Base-by-base conservation (phyloP, 1,284 basidiomycete genomes). In the Termitomyces sp. region DNA sequence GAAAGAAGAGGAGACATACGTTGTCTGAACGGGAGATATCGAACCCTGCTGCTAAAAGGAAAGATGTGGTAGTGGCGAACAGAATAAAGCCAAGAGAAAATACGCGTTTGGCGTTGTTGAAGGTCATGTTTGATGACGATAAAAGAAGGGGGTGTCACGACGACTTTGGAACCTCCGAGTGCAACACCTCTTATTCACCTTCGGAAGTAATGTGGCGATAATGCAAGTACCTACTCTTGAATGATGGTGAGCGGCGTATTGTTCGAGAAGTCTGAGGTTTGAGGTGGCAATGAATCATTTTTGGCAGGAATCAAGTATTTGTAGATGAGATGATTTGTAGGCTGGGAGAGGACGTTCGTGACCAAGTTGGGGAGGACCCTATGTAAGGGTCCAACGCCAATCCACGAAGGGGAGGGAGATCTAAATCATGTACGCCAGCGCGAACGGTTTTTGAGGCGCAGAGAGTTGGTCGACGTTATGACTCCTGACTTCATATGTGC, bases 1-100 rank as follows among this genome's bases (percentile, higher is more conserved):
- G 10, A 41, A 30, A 13, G 17, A 3, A 13, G 13, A 33, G 5
- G 8, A 6, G n/a, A 47, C 51, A 5, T 57, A 59, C 58, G 19
- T 59, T 59, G 40, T 59, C 58, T 17, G 60, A 61, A 33, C 60
- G 52, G 8, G 60, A 59, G 33, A 57, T 57, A 31, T 61, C 60
- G 34, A 59, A 59, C 21, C 46, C 53, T 6, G 40, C 42, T 33
- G 38, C 50, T 21, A 28, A 43, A 24, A 58, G 52, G 12, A 56
- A 47, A 10, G 43, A 50, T 10, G 36, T 38, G 13, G 33, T 52
- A 7, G n/a, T 26, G 39, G 48, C 28, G 5, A 50, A 44, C 52
- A 53, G 46, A 48, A 56, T 36, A 41, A 26, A 54, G 13, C 6
- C 8, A 7, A 50, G 26, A 6, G 38, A 47, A 30, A 41, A 21